Evolutionary conservation across 2,329 filamentous ascomycete species (phyloP).

Genomic region (Cladosporium sp.): DNA sequence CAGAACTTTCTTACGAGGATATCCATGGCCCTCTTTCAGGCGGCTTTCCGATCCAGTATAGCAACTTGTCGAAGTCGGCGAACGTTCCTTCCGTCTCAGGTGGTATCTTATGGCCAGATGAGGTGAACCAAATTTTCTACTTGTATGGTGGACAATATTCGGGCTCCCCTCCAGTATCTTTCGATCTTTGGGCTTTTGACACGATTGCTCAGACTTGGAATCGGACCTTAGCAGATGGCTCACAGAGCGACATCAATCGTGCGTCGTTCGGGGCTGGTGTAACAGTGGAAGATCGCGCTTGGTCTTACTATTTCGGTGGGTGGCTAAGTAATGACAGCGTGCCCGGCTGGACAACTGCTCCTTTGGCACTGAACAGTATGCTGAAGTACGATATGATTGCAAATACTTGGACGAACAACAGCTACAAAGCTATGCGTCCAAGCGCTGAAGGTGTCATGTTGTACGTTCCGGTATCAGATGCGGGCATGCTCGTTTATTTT

Average conservation of each 20-base stretch:
- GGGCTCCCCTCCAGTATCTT: slow-evolving; percentile 35
- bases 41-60: background rate
- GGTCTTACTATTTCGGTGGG: slow-evolving; percentile 61
- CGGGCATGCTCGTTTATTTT: slow-evolving; percentile 59
- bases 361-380: slow-evolving; percentile 49
- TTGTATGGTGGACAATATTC: slow-evolving; percentile 58
- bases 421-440: slow-evolving; percentile 48
- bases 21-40: background rate
- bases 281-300: slow-evolving; percentile 50
- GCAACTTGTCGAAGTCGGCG: slow-evolving; percentile 16
- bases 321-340: slow-evolving; percentile 55
- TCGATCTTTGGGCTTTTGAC: slow-evolving; percentile 56
- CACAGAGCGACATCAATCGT: slow-evolving; percentile 36
- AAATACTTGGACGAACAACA: slow-evolving; percentile 32
- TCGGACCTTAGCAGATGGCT: slow-evolving; percentile 46
- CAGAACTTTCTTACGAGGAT: background rate
- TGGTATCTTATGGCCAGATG: slow-evolving; percentile 56
- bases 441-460: slow-evolving; percentile 59
- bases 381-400: slow-evolving; percentile 53
- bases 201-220: slow-evolving; percentile 54
- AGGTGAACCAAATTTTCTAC: slow-evolving; percentile 60
- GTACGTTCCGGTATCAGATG: slow-evolving; percentile 57
- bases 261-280: slow-evolving; percentile 57
- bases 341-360: slow-evolving; percentile 47
- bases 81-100: slow-evolving; percentile 51